These are phyloP conservation scores for Tulasnella sp. DNA, from an alignment of 768 basidiomycete species.

Conservation along the genomic window DNA sequence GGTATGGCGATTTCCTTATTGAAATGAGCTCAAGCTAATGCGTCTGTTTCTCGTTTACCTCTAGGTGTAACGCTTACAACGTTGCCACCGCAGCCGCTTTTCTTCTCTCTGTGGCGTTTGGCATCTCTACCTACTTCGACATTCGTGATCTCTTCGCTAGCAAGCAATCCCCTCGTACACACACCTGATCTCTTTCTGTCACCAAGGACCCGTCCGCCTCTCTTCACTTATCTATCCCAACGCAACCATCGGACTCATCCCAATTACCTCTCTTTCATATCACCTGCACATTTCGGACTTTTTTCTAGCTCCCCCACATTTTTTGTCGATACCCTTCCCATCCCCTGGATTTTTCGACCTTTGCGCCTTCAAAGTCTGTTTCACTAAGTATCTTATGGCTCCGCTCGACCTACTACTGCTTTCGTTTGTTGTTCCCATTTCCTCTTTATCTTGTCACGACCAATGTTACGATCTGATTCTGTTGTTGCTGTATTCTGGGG, in stretches of 20 bases:
- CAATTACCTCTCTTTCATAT: background rate
- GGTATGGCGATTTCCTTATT: too few species aligned
- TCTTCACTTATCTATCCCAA: background rate
- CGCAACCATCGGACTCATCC: background rate
- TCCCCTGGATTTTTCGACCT: too few species aligned
- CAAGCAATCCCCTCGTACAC: too few species aligned
- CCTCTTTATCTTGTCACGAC: too few species aligned
- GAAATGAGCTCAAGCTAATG: background rate
- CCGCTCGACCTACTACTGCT: too few species aligned
- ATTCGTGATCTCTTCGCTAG: too few species aligned
- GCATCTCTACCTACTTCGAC: conserved; percentile 57
- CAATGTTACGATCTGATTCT: too few species aligned
- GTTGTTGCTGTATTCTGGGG: too few species aligned
- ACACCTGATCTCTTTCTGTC: conserved; percentile 36
- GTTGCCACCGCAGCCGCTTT: conserved; percentile 60
- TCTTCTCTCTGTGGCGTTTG: conserved; percentile 53
- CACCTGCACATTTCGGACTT: background rate
- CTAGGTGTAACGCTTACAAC: conserved; percentile 70
- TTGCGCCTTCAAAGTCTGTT: too few species aligned
- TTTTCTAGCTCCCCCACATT: background rate
- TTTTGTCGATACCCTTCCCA: background rate
- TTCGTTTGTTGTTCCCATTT: too few species aligned
- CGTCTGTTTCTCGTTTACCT: conserved; percentile 18
- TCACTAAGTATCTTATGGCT: too few species aligned
- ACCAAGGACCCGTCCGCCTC: background rate